Conservation (phyloP, 2,329 filamentous ascomycete species). For the Colletotrichum tofieldiae region DNA sequence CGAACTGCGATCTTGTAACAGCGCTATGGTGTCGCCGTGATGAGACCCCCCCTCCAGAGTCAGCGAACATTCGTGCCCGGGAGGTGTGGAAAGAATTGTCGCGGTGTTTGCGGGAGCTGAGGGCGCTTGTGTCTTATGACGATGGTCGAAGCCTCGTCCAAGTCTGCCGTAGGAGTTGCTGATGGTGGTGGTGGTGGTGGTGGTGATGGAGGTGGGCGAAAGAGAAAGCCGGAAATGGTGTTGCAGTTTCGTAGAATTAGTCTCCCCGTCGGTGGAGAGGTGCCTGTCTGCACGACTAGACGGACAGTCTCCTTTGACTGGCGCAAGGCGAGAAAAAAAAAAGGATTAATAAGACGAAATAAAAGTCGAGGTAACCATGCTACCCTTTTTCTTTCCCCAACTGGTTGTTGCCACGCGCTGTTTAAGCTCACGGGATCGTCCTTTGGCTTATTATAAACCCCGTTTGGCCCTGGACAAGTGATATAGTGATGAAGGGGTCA, state of each 20-base stretch:
- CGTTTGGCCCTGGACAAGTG: slow-evolving; percentile 52
- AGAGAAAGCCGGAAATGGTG: slow-evolving; percentile 23
- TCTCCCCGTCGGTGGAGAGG: slow-evolving; percentile 36
- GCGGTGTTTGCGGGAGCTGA: slow-evolving; percentile 33
- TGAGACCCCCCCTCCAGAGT: slow-evolving; percentile 45
- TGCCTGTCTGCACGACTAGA: slow-evolving; percentile 31
- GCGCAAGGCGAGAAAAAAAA: slow-evolving; percentile 30
- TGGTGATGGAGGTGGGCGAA: slow-evolving; percentile 22
- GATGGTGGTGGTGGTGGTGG: slow-evolving; percentile 17
- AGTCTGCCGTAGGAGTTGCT: slow-evolving; percentile 7
- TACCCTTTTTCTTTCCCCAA: slow-evolving; percentile 18
- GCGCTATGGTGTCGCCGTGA: slow-evolving; percentile 40
- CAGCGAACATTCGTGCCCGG: slow-evolving; percentile 51
- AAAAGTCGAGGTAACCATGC: slow-evolving; percentile 42
- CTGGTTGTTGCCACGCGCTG: slow-evolving; percentile 35
- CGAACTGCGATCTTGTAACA: slow-evolving; percentile 37
- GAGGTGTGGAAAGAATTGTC: slow-evolving; percentile 42
- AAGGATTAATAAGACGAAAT: slow-evolving; percentile 41
- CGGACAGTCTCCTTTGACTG: slow-evolving; percentile 39
- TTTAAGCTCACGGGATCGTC: slow-evolving; percentile 50
- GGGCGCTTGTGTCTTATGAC: slow-evolving; percentile 17
- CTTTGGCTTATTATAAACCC: slow-evolving; percentile 51
- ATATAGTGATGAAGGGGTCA: slow-evolving; percentile 54
- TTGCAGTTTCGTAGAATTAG: slow-evolving; percentile 32
- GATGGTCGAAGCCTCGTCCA: slow-evolving; percentile 18